phyloP scores from a whole-genome alignment of 176 grass and related monocot species.

The Musa schizocarpa region DNA sequence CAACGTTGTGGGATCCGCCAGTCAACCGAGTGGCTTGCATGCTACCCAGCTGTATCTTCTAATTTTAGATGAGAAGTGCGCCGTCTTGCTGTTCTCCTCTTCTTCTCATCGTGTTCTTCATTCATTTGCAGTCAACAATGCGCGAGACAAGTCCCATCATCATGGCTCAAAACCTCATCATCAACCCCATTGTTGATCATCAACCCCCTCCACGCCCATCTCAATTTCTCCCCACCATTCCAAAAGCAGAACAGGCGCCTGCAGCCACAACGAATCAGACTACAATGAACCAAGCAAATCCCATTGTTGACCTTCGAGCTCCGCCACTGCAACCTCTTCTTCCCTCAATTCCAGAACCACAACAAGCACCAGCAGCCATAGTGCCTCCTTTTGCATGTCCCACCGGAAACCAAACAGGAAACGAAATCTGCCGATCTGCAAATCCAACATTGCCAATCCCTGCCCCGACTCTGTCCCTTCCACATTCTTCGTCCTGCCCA shows the following conservation, averaged over 20 bases:
- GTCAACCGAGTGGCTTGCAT: no score
- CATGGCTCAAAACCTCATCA: not conserved
- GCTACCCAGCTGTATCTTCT: no score
- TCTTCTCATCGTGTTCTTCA: not conserved
- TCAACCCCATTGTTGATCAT: not conserved
- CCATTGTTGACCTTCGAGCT: not conserved
- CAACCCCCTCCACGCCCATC: not conserved
- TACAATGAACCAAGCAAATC: not conserved
- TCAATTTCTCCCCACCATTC: not conserved
- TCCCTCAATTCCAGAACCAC: not conserved
- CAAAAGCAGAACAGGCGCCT: not conserved
- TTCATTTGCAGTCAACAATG: not conserved
- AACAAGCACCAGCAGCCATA: not conserved
- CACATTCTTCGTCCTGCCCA: slow-evolving; percentile 41
- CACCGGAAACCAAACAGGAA: not conserved
- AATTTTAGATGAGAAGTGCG: no score
- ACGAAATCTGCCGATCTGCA: not conserved
- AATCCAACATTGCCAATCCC: no score
- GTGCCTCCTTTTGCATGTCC: not conserved
- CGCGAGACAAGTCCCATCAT: not conserved
- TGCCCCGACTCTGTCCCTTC: slow-evolving; percentile 1
- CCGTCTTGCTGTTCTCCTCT: not conserved
- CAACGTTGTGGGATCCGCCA: no score
- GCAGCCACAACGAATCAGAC: not conserved
- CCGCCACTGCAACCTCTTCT: not conserved